phyloP scores from a whole-genome alignment of 768 basidiomycete genomes.

The Neoboletus subvelutipes region DNA sequence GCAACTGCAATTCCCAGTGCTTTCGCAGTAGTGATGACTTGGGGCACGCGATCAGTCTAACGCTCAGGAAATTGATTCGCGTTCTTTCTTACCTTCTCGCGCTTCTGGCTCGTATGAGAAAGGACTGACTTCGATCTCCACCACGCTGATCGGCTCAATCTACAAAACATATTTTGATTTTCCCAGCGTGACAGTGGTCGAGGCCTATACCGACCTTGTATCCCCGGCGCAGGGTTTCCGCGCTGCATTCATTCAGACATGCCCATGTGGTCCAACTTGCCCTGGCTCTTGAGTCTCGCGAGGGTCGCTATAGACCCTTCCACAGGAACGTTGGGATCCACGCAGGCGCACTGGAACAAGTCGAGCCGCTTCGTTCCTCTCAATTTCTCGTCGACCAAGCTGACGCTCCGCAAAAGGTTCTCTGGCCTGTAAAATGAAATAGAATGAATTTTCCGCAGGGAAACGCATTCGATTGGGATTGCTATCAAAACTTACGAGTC shows the following conservation, averaged over 20 bases:
- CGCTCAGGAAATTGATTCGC: no score
- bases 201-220: constrained; percentile 13
- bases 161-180: background rate
- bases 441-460: background rate
- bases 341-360: constrained; percentile 52
- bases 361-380: constrained; percentile 57
- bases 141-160: constrained; percentile 51
- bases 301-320: constrained; percentile 49
- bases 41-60: no score
- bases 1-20: constrained; percentile 57
- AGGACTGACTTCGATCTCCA: constrained; percentile 67
- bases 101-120: constrained; percentile 57
- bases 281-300: constrained; percentile 32
- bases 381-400: constrained; percentile 43
- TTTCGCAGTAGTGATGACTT: constrained; percentile 52
- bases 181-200: background rate
- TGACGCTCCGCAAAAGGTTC: constrained; percentile 46
- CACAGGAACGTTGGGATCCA: constrained; percentile 42
- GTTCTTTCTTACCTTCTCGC: no score
- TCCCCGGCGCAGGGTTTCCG: constrained; percentile 45
- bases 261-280: constrained; percentile 52
- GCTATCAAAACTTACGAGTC: constrained; percentile 22
- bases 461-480: background rate
- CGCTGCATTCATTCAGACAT: constrained; percentile 55
- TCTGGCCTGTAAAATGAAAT: constrained; percentile 25